phyloP scores from a whole-genome alignment of 116 monocot genomes.

The Zostera marina region DNA sequence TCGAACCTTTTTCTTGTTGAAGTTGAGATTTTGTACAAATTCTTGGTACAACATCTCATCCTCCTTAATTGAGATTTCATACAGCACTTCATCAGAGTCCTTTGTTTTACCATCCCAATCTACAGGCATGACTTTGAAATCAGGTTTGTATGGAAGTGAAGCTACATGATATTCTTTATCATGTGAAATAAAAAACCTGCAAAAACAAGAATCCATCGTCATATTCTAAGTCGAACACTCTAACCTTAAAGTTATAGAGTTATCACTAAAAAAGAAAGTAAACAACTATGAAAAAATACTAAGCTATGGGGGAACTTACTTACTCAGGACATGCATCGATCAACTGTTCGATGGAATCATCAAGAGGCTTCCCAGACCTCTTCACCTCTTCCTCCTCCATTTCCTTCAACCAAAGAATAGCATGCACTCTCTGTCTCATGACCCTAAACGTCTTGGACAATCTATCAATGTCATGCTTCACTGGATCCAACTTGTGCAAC shows the following conservation, averaged over 20 bases:
- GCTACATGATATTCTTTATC: constrained; percentile 93
- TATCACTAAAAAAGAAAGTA: neutral
- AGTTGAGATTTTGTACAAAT: constrained; percentile 65
- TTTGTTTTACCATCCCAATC: constrained; percentile 81
- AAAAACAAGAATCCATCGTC: constrained; percentile 5
- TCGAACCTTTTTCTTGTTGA: constrained; percentile 82
- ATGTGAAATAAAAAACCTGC: constrained; percentile 82
- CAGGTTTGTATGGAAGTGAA: constrained; percentile 79
- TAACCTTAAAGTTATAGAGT: neutral
- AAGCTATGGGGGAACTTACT: neutral
- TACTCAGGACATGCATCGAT: constrained; percentile 91
- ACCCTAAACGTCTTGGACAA: constrained; percentile 76
- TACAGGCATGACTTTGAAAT: constrained; percentile 97
- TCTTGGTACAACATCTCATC: constrained; percentile 84
- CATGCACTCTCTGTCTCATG: constrained; percentile 92
- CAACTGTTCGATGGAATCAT: constrained; percentile 75
- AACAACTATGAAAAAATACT: neutral
- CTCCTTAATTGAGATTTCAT: constrained; percentile 89
- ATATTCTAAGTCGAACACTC: neutral
- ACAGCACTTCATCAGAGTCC: constrained; percentile 87
- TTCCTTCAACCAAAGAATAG: constrained; percentile 87
- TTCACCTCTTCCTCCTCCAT: constrained; percentile 94
- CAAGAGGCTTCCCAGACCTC: constrained; percentile 53
- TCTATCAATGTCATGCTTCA: constrained; percentile 53
- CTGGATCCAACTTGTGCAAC: constrained; percentile 78